A percentile compares a stretch with the other conserved stretches of the same genome.
Evolutionary conservation across 148 eudicot genomes (phyloP).

Genomic region (Chenopodium quinoa): DNA sequence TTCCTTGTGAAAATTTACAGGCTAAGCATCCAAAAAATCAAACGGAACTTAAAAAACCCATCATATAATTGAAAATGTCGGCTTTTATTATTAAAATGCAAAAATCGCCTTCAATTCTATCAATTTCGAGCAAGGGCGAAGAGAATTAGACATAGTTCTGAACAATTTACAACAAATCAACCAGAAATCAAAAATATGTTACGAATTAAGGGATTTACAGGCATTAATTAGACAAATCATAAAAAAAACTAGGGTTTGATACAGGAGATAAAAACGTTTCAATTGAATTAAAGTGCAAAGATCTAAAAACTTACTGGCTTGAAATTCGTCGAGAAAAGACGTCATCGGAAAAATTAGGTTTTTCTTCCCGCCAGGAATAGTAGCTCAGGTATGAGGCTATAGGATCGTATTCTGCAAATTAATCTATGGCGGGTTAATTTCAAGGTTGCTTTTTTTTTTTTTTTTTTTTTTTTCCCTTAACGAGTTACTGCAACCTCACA

Average conservation of each 20-base stretch:
- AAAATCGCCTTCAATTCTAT: not conserved
- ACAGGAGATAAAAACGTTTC: not conserved
- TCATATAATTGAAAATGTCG: no score
- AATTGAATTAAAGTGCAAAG: not conserved
- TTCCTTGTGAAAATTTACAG: not conserved
- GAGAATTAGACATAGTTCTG: no score
- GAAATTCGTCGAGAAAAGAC: slow-evolving; percentile 41
- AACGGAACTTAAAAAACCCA: not conserved
- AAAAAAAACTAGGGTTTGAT: slow-evolving; percentile 23
- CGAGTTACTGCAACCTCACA: no score
- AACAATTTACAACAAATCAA: not conserved
- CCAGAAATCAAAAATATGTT: not conserved
- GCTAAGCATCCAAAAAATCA: not conserved
- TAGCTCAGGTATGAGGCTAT: no score
- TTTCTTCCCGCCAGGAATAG: not conserved
- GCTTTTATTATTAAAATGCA: no score
- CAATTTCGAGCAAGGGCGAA: not conserved
- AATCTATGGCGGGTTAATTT: no score
- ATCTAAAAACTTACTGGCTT: slow-evolving; percentile 29
- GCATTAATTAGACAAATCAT: not conserved
- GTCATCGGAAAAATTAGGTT: slow-evolving; percentile 27
- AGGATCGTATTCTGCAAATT: no score
- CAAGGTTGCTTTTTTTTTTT: no score
- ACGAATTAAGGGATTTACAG: not conserved
- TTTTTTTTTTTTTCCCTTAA: no score